Evolutionary conservation across 2,329 filamentous ascomycete genomes (phyloP).

Genomic region (Botrytis aclada): DNA sequence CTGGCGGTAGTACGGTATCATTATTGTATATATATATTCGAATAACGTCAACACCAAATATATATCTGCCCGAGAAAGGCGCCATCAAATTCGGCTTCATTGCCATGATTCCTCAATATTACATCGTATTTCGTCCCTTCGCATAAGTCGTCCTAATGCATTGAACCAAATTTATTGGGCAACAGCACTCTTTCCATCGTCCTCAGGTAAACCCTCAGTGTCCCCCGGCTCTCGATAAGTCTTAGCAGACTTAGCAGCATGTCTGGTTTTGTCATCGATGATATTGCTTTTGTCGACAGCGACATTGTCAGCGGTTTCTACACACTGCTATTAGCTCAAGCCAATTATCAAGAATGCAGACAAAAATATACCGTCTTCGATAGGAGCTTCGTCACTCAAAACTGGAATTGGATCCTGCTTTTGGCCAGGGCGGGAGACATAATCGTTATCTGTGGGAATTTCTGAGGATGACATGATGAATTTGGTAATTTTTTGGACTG

Average conservation of each 20-base stretch:
- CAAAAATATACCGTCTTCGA: not conserved
- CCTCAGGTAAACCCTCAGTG: constrained; percentile 30
- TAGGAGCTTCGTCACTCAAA: constrained; percentile 5
- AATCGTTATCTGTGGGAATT: constrained; percentile 10
- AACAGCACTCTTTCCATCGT: constrained; percentile 22
- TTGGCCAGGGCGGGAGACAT: constrained; percentile 2
- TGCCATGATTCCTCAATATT: not conserved
- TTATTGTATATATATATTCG: not conserved
- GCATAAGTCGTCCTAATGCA: not conserved
- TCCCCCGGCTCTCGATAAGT: constrained; percentile 34
- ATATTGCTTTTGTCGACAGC: constrained; percentile 10
- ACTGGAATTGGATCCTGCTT: constrained; percentile 10
- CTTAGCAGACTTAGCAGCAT: constrained; percentile 14
- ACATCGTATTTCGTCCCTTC: not conserved
- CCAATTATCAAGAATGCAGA: not conserved
- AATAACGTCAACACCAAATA: not conserved
- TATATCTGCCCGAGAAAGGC: too few species aligned
- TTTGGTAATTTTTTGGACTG: not conserved
- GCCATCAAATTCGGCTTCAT: not conserved
- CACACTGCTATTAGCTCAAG: not conserved
- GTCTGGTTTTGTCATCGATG: not conserved
- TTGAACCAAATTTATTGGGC: not conserved
- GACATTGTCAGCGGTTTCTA: constrained; percentile 11
- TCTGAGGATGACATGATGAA: not conserved
- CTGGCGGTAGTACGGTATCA: not conserved